Evolutionary conservation across 2,329 filamentous ascomycete species (phyloP), one percentile per base, ranked within the genome.

Genomic region (Penicillium sp.): DNA sequence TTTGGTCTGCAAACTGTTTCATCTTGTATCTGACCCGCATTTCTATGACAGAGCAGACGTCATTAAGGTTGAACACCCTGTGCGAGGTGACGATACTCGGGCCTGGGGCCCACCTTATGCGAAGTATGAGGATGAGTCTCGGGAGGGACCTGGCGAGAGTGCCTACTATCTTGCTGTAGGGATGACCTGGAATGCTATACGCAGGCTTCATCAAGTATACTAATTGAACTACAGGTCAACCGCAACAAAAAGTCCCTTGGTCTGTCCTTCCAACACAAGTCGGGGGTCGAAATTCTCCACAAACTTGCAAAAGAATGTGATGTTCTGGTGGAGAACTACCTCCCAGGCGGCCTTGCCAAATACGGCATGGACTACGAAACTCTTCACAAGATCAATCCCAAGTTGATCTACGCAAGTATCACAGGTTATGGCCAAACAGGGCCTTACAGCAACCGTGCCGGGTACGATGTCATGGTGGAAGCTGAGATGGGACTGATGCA

Each of bases 391-490:
- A 88, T 97, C 72, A 98, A 98, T 70, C 93, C 93, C 0, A 79
- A 82, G 6, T 81, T 99, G 47, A 91, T 99, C 65, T 99, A 99
- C 71, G 92, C 93, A 14, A 96, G 92, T 65, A 96, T 99, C 67
- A 99, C 95, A 0, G 95, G 95, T 1, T 99, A 98, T 71, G 95
- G 95, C 2, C 95, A 99, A 73, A 96, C 91, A 1, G 95, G 95
- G 0, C 95, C 95, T 0, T 96, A 96, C 75, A 86, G 88, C 6
- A 85, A 87, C 62, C 85, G 95, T 14, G 92, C 95, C 3, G 95
- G 95, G 4, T 99, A 99, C 81, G 95, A 99, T 76, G 95, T 99
- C 65, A 99, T 99, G 93, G 93, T 99, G 11, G 95, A 99, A 79
- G 95, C 95, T 58, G 95, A 98, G 73, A 93, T 99, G 78, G 95